Evolutionary conservation across 495 filamentous ascomycete species (phyloP), one percentile per base, ranked within the genome.

Genomic region (Podospora tetraspora): DNA sequence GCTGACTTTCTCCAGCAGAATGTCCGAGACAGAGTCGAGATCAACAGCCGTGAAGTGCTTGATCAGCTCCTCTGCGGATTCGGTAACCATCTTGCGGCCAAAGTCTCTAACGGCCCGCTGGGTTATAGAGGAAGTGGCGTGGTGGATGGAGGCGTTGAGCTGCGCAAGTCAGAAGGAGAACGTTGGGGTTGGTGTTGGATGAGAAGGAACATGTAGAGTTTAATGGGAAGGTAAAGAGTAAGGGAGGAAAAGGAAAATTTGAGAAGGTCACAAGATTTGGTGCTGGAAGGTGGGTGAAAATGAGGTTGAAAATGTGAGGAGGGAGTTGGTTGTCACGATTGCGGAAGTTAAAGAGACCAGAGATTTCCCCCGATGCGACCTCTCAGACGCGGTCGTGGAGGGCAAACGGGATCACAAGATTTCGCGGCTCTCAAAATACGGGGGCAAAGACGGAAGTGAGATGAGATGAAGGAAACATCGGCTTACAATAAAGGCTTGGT

Each of bases 401-500:
- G 13, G 21, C 23, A 8, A 52, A 62, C 27, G 60, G 13, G 34
- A 37, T 21, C 21, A 57, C 37, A 22, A 61, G 24, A 22, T 29
- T 22, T 57, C 19, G 21, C 19, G 8, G 6, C 3, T 34, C 1
- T 66, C 27, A 56, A 59, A 34, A 59, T 1, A 24, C 23, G 13
- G 27, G 21, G 43, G 59, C n/a, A n/a, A 60, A 25, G 25, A n/a
- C n/a, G 52, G n/a, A 21, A 58, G 30, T 57, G 61, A 63, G 21
- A 9, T 21, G 62, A 29, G 57, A 57, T 12, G 29, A 57, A 57
- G 57, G n/a, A 7, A 79, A 81, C 30, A 60, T 56, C 22, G 9
- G 79, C 82, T 82, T 70, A 84, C 82, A 64, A 84, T 63, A 66
- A 84, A 84, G 16, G 81, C 79, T 32, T 80, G 77, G 65, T 84